Conservation (phyloP, 345 rosid genomes). For the Arabidopsis arenosa region DNA sequence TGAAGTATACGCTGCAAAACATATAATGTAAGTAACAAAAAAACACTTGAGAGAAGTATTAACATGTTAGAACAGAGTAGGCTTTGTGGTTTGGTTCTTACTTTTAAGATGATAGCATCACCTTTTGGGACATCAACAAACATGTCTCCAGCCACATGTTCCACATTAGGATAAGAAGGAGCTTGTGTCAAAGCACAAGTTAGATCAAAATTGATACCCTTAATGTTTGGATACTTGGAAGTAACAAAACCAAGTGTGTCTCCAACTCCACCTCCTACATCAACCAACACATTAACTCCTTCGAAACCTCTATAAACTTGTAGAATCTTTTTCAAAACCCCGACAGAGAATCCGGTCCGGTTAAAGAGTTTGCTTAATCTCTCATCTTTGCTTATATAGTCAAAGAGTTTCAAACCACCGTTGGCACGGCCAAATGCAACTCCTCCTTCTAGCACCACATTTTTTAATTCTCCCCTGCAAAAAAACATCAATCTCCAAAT, state of each 20-base stretch:
- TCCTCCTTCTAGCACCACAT: slow-evolving; percentile 42
- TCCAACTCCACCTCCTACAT: slow-evolving; percentile 45
- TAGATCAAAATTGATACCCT: slow-evolving; percentile 44
- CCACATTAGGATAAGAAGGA: slow-evolving; percentile 42
- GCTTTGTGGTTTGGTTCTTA: slow-evolving; percentile 9
- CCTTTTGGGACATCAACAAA: slow-evolving; percentile 48
- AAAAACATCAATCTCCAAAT: not conserved
- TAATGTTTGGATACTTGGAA: slow-evolving; percentile 37
- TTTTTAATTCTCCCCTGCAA: slow-evolving; percentile 33
- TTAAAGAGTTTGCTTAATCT: slow-evolving; percentile 43
- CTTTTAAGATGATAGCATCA: slow-evolving; percentile 55
- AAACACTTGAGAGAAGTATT: not conserved
- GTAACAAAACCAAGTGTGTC: slow-evolving; percentile 29
- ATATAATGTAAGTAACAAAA: not conserved
- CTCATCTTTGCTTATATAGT: slow-evolving; percentile 31
- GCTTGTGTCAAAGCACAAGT: slow-evolving; percentile 43
- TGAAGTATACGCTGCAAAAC: slow-evolving; percentile 50
- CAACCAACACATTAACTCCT: slow-evolving; percentile 36
- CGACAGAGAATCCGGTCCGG: slow-evolving; percentile 29
- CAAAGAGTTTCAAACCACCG: slow-evolving; percentile 29
- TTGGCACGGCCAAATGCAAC: slow-evolving; percentile 38
- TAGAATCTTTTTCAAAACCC: slow-evolving; percentile 20
- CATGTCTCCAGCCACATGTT: slow-evolving; percentile 53
- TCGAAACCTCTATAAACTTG: slow-evolving; percentile 39
- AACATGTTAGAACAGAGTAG: not conserved